A percentile compares a stretch with the other conserved stretches of the same genome.
Conservation (phyloP, 2,329 filamentous ascomycete species). For the Aspergillus ochraceoroseus region DNA sequence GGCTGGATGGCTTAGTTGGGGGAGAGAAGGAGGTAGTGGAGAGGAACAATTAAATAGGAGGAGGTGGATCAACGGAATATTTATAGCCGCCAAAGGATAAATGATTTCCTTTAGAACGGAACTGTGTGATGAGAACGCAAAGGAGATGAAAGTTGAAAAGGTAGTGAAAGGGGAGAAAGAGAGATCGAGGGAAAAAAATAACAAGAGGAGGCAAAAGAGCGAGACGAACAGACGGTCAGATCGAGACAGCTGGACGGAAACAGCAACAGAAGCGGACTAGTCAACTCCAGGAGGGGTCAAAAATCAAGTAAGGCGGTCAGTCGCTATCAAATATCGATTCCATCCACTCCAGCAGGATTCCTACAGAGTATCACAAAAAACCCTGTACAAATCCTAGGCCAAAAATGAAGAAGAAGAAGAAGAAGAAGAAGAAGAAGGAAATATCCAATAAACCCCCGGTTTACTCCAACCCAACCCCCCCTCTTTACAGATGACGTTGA, state of each 20-base stretch:
- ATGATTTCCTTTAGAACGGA: neutral
- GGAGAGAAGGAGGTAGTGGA: slow-evolving; percentile 19
- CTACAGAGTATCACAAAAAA: too few species aligned
- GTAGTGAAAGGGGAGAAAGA: slow-evolving; percentile 5
- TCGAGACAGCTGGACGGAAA: slow-evolving; percentile 12
- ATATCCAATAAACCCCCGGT: too few species aligned
- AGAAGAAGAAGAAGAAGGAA: too few species aligned
- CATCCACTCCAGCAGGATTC: neutral
- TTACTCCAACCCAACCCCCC: too few species aligned
- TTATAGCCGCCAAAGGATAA: slow-evolving; percentile 6
- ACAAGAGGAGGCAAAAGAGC: slow-evolving; percentile 7
- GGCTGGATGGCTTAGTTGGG: slow-evolving; percentile 19
- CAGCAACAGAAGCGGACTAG: slow-evolving; percentile 12
- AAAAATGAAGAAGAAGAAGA: too few species aligned
- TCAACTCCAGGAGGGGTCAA: slow-evolving; percentile 14
- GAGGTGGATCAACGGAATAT: slow-evolving; percentile 1
- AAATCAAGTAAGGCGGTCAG: slow-evolving; percentile 10
- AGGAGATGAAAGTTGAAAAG: slow-evolving; percentile 4
- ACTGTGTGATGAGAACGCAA: slow-evolving; percentile 6
- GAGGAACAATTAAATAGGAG: slow-evolving; percentile 12
- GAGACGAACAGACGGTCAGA: slow-evolving; percentile 12
- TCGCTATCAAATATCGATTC: neutral
- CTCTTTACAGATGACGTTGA: neutral
- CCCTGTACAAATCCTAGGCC: too few species aligned
- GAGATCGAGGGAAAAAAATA: slow-evolving; percentile 9